phyloP scores from a whole-genome alignment of 202 grass and related monocot genomes.

The Zizania palustris region DNA sequence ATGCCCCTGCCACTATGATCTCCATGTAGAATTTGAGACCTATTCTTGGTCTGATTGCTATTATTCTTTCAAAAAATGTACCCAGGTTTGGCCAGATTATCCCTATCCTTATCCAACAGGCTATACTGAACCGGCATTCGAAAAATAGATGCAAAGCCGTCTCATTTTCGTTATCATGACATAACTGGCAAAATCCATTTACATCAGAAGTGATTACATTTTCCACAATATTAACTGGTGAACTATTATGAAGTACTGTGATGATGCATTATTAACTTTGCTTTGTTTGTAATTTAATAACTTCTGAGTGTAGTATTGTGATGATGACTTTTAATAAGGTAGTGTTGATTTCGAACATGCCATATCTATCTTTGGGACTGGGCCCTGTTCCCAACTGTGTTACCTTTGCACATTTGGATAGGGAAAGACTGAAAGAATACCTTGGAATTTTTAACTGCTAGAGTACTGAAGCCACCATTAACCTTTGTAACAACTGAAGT shows the following conservation, averaged over 20 bases:
- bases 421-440: constrained; percentile 21
- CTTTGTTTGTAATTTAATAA: constrained; percentile 6
- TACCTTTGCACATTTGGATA: neutral
- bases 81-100: too few species aligned
- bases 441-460: neutral
- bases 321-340: neutral
- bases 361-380: neutral
- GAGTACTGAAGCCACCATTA: neutral
- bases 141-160: too few species aligned
- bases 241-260: neutral
- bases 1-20: too few species aligned
- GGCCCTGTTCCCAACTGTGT: neutral
- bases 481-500: neutral
- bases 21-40: too few species aligned
- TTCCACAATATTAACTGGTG: constrained; percentile 1
- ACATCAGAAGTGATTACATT: neutral
- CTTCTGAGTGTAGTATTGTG: neutral
- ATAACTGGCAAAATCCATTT: too few species aligned
- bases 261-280: neutral
- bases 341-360: neutral
- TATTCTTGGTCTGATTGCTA: too few species aligned
- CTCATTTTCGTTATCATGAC: too few species aligned
- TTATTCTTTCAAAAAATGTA: too few species aligned
- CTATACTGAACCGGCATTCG: too few species aligned
- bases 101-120: neutral